Base-by-base conservation (phyloP, 2,329 filamentous ascomycete genomes). In the Xylariaceae sp. region DNA sequence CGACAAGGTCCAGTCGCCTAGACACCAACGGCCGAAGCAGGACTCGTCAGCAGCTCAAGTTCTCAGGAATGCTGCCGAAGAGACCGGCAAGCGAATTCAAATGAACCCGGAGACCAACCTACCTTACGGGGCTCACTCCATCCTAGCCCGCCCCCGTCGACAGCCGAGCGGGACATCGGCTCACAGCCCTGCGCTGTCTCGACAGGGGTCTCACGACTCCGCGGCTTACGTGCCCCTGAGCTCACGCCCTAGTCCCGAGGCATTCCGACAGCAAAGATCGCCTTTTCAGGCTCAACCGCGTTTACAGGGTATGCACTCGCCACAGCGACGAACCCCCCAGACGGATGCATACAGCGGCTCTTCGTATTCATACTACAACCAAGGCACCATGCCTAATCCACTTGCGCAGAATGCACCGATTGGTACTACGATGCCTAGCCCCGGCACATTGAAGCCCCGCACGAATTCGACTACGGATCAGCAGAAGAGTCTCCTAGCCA, bases 401-500 rank as follows among this genome's bases (percentile, higher is more conserved):
- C 49, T 62, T 44, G 48, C 55, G 53, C 52, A 57, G 56, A 59
- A 55, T 51, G 64, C 55, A 52, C 65, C 57, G 51, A 61, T 57
- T 6, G 54, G 59, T 15, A 63, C 63, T 4, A 56, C 59, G 35
- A 57, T 66, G 38, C 62, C 64, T 6, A 49, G 60, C 19, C 60
- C 65, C 5, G 58, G 56, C 6, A 48, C 59, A 11, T 48, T 61
- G 18, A 66, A 68, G 40, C 65, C 65, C 11, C 65, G 67, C 27
- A 63, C 67, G 36, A 65, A 71, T 22, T 62, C 66, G 38, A 69
- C 65, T 7, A 57, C 65, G 17, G 78, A 71, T 38, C 75, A 78
- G 46, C 71, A 65, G 53, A 70, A 71, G 40, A 68, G 71, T 48
- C 68, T 79, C 4, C 71, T 89, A 11, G 86, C 83, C 5, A 75